These are phyloP conservation scores for Neurospora tetraspora DNA, from an alignment of 495 filamentous ascomycete genomes.

Conservation along the genomic window DNA sequence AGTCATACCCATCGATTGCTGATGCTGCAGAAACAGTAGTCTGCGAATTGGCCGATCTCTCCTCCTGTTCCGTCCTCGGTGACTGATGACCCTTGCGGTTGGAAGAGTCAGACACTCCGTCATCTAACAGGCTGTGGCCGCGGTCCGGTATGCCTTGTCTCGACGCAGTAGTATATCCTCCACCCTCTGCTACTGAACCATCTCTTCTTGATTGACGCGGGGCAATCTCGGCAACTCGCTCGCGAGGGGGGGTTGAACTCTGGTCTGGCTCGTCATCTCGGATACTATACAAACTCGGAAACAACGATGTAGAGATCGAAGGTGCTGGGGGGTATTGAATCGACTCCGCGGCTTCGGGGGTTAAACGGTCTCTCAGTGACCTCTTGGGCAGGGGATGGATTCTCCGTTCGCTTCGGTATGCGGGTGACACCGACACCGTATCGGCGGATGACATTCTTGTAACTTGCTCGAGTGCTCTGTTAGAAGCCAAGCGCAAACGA, in stretches of 20 bases:
- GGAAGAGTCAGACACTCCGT: conserved; percentile 12
- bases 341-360: conserved; percentile 69
- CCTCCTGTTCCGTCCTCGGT: conserved; percentile 16
- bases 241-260: conserved; percentile 10
- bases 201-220: conserved; percentile 18
- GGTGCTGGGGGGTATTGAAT: conserved; percentile 73
- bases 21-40: conserved; percentile 40
- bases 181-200: conserved; percentile 24
- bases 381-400: conserved; percentile 90
- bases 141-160: conserved; percentile 14
- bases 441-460: conserved; percentile 51
- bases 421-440: conserved; percentile 64
- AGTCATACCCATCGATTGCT: conserved; percentile 83
- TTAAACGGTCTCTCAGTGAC: conserved; percentile 72
- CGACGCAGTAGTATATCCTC: conserved; percentile 20
- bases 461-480: conserved; percentile 12
- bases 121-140: background rate
- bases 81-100: conserved; percentile 17
- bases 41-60: conserved; percentile 34
- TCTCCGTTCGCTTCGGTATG: conserved; percentile 53
- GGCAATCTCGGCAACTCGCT: conserved; percentile 15
- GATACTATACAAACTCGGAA: conserved; percentile 58
- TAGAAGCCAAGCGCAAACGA: background rate
- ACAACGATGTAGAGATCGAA: conserved; percentile 55
- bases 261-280: conserved; percentile 24